Evolutionary conservation across 441 rosid genomes (phyloP).

Genomic region (Populus tomentosa): DNA sequence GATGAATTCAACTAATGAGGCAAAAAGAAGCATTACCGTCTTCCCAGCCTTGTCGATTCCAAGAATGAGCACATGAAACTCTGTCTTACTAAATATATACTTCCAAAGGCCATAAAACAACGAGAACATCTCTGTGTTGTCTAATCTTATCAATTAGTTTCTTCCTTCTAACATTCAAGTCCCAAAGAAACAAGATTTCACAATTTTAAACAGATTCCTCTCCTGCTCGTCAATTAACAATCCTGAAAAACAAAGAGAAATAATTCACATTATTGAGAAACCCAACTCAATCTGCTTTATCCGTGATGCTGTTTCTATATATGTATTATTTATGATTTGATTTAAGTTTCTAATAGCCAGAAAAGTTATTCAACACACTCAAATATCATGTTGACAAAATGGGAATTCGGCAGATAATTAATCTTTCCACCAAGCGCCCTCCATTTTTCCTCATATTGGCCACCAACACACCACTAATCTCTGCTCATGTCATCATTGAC

Average conservation of each 20-base stretch:
- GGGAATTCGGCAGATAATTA: not conserved
- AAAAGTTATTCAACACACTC: not conserved
- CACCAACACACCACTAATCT: not conserved
- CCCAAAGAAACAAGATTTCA: constrained; percentile 12
- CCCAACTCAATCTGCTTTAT: not conserved
- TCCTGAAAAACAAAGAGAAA: constrained; percentile 18
- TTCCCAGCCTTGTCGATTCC: constrained; percentile 99
- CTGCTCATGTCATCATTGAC: not conserved
- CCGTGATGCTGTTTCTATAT: not conserved
- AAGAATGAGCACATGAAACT: constrained; percentile 93
- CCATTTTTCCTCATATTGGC: not conserved
- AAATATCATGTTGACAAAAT: not conserved
- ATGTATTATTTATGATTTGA: not conserved
- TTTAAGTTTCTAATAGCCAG: not conserved
- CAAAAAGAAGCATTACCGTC: constrained; percentile 51
- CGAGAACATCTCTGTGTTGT: constrained; percentile 79
- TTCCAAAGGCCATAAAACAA: constrained; percentile 90
- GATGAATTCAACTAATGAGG: not conserved
- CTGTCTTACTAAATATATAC: constrained; percentile 77
- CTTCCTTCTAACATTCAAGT: constrained; percentile 20
- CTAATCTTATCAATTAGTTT: constrained; percentile 8
- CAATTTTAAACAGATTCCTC: constrained; percentile 3
- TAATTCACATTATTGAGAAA: not conserved
- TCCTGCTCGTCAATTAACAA: constrained; percentile 8
- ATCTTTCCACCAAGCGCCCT: not conserved